Percentiles rank a stretch among this genome's conserved stretches.
These are phyloP conservation scores for Leptographium lundbergii DNA, from an alignment of 2,329 filamentous ascomycete genomes.

Conservation along the genomic window DNA sequence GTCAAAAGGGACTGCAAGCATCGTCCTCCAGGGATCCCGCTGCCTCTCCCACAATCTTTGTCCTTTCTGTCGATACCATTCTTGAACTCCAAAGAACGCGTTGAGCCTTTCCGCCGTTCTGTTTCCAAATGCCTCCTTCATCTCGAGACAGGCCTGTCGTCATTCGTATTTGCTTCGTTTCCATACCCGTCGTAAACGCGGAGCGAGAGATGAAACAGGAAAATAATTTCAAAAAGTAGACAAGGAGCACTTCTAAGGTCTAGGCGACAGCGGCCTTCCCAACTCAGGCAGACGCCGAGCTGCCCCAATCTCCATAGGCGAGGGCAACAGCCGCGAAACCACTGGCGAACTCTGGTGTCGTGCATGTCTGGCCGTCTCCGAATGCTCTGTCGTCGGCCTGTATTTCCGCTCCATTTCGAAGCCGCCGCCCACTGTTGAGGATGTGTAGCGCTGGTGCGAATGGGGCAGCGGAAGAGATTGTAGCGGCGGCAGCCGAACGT, in stretches of 20 bases:
- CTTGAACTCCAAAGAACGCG: neutral
- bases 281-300: neutral
- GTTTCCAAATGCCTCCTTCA: neutral
- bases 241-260: neutral
- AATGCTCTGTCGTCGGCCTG: neutral
- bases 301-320: neutral
- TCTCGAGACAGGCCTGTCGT: too few species aligned
- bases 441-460: neutral
- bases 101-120: neutral
- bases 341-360: conserved; percentile 9
- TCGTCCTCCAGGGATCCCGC: neutral
- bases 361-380: neutral
- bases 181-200: neutral
- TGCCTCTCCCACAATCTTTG: neutral
- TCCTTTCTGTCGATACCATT: neutral
- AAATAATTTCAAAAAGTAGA: neutral
- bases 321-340: neutral
- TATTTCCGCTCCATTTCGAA: neutral
- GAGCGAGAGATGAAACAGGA: too few species aligned
- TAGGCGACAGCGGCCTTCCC: neutral
- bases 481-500: conserved; percentile 7
- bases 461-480: neutral
- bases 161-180: neutral
- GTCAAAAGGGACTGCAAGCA: neutral
- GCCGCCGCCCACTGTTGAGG: neutral